Conservation (phyloP, 108 stramenopile species). For the Discostella pseudostelligera region DNA sequence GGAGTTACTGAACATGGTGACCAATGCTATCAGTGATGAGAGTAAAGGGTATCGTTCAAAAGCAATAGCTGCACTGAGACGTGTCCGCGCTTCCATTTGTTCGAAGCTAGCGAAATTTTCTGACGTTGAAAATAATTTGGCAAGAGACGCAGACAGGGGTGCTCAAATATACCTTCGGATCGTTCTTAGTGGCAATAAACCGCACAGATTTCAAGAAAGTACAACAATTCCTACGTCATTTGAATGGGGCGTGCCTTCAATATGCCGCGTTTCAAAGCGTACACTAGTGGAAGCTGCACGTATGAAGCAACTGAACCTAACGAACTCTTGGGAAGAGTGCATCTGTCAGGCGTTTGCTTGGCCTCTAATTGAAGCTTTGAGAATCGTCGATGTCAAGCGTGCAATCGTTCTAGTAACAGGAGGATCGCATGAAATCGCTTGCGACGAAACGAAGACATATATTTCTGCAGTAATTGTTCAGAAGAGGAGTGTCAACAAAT, state of each 20-base stretch:
- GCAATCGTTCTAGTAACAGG: slow-evolving; percentile 34
- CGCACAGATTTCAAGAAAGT: slow-evolving; percentile 74
- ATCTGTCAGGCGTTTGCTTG: slow-evolving; percentile 59
- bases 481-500: slow-evolving; percentile 31
- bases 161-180: slow-evolving; percentile 56
- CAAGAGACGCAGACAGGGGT: slow-evolving; percentile 1
- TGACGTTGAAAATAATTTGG: slow-evolving; percentile 1
- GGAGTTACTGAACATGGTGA: slow-evolving; percentile 62
- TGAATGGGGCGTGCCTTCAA: slow-evolving; percentile 72
- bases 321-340: slow-evolving; percentile 44
- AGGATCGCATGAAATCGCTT: slow-evolving; percentile 8
- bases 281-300: slow-evolving; percentile 37
- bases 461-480: slow-evolving; percentile 51
- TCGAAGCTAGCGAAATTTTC: slow-evolving; percentile 23
- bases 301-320: slow-evolving; percentile 7
- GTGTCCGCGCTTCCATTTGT: slow-evolving; percentile 32
- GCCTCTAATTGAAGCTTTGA: slow-evolving; percentile 49
- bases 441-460: slow-evolving; percentile 37
- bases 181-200: slow-evolving; percentile 66
- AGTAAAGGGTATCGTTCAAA: slow-evolving; percentile 22
- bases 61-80: slow-evolving; percentile 18
- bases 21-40: slow-evolving; percentile 35
- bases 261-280: slow-evolving; percentile 67
- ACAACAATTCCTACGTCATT: slow-evolving; percentile 83
- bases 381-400: slow-evolving; percentile 13